A percentile compares a stretch with the other conserved stretches of the same genome.
These are phyloP conservation scores for Aspergillus coremiiformis DNA, from an alignment of 495 filamentous ascomycete species.

Conservation along the genomic window DNA sequence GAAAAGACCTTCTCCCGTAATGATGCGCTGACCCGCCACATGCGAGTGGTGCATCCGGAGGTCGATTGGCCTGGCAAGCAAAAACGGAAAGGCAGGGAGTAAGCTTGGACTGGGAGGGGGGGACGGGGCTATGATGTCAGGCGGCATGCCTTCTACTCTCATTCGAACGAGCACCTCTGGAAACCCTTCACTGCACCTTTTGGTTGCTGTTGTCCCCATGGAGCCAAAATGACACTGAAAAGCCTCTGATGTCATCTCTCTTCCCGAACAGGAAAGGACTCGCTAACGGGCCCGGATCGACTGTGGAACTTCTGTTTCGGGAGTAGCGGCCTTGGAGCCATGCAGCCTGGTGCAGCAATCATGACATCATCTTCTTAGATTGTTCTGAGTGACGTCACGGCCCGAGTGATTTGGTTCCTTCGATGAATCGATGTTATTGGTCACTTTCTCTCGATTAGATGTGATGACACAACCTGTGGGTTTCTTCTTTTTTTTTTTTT, in stretches of 20 bases:
- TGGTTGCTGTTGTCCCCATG: not conserved
- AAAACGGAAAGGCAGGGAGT: slow-evolving; percentile 34
- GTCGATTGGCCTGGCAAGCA: slow-evolving; percentile 71
- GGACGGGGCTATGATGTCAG: not conserved
- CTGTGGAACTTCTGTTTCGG: slow-evolving; percentile 12
- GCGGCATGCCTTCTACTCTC: not conserved
- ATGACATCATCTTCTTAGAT: slow-evolving; percentile 17
- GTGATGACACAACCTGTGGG: slow-evolving; percentile 14
- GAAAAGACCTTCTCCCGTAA: slow-evolving; percentile 94
- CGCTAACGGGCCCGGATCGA: slow-evolving; percentile 14
- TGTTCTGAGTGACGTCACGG: slow-evolving; percentile 2
- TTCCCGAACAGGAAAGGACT: slow-evolving; percentile 14
- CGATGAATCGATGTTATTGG: not conserved
- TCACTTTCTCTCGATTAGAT: slow-evolving; percentile 1
- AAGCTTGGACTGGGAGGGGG: no score
- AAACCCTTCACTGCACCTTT: not conserved
- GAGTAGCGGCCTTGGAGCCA: slow-evolving; percentile 3
- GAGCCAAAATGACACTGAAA: slow-evolving; percentile 16
- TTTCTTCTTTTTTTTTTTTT: slow-evolving; percentile 5
- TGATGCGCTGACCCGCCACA: slow-evolving; percentile 86
- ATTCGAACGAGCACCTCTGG: not conserved
- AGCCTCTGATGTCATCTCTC: slow-evolving; percentile 23
- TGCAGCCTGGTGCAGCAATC: slow-evolving; percentile 9
- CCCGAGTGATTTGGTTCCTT: not conserved
- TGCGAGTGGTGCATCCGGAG: slow-evolving; percentile 84